Base-by-base conservation (phyloP, 2,329 filamentous ascomycete genomes). In the Fusarium sp. region DNA sequence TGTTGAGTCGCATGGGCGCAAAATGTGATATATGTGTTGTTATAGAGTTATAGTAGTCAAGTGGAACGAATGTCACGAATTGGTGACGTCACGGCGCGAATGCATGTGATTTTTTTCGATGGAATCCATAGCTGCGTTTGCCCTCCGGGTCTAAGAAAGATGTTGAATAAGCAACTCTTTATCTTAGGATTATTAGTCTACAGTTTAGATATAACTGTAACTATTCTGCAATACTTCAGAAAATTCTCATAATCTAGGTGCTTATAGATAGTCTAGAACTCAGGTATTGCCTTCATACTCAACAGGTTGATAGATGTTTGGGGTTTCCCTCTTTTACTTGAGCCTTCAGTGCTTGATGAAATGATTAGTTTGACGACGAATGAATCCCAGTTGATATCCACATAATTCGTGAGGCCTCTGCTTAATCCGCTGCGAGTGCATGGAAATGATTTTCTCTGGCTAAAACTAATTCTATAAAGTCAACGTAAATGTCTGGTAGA, bases 21-120 rank as follows among this genome's bases (percentile, higher is more conserved):
- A 36, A 36, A 41, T 22, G 36, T 35, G 25, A 55, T 46, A 12
- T 13, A 36, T 33, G 18, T 39, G 50, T 50, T 50, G 39, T 54
- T 38, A 22, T 38, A 27, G 33, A 56, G 42, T 61, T 47, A 39
- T 31, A 25, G 44, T 52, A 45, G 18, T 20, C 42, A 55, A 49
- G 42, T 53, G 50, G 44, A 53, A 52, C 33, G 58, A 50, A 15
- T 47, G 13, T 25, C 20, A 25, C n/a, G 20, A 22, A 33, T 52
- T 49, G 53, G 60, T 76, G 75, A 76, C 75, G 75, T 76, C 75
- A 76, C 45, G 27, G 52, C 45, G 54, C 33, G 41, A 18, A 31
- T 35, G 44, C 49, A 22, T 69, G 53, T 57, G 46, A 65, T 46
- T 42, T 62, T 44, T 60, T 42, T 25, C n/a, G 56, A n/a, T 15